A percentile compares a stretch with the other conserved stretches of the same genome.
phyloP scores from a whole-genome alignment of 2,329 filamentous ascomycete genomes.

The Aspergillus bombycis region DNA sequence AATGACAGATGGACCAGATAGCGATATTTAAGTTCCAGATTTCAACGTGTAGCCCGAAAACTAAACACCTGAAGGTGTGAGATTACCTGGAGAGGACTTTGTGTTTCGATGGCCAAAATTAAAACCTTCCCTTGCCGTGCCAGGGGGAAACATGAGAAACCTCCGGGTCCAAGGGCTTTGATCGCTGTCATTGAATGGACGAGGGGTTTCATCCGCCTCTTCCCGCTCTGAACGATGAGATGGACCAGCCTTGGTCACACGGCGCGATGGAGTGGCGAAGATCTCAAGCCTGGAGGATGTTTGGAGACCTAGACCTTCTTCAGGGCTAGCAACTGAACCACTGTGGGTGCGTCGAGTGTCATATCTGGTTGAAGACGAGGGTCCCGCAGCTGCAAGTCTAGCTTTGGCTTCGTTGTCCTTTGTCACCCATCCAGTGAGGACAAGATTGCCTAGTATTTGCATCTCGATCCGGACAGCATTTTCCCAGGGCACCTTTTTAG shows the following conservation, averaged over 20 bases:
- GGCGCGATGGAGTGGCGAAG: neutral
- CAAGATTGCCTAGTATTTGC: slow-evolving; percentile 23
- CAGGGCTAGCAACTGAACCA: neutral
- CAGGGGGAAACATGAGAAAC: slow-evolving; percentile 12
- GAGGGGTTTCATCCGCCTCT: neutral
- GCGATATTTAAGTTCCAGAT: neutral
- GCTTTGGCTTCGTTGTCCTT: slow-evolving; percentile 13
- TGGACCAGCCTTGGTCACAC: neutral
- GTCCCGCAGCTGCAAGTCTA: neutral
- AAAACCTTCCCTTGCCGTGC: slow-evolving; percentile 7
- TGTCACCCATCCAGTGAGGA: slow-evolving; percentile 25
- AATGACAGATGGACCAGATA: neutral
- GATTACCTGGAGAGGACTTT: slow-evolving; percentile 26
- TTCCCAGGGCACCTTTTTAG: slow-evolving; percentile 24
- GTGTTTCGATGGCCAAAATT: slow-evolving; percentile 24
- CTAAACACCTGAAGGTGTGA: slow-evolving; percentile 3
- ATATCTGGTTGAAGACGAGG: neutral
- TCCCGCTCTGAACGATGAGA: neutral
- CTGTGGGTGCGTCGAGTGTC: neutral
- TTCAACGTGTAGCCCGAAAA: neutral
- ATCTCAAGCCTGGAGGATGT: neutral
- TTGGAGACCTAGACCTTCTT: neutral
- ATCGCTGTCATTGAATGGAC: slow-evolving; percentile 4
- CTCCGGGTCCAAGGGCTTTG: slow-evolving; percentile 18
- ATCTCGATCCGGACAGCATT: slow-evolving; percentile 28